Percentiles rank a stretch among this genome's conserved stretches.
Evolutionary conservation across 306 rosid species (phyloP).

Genomic region (Fragaria iinumae): DNA sequence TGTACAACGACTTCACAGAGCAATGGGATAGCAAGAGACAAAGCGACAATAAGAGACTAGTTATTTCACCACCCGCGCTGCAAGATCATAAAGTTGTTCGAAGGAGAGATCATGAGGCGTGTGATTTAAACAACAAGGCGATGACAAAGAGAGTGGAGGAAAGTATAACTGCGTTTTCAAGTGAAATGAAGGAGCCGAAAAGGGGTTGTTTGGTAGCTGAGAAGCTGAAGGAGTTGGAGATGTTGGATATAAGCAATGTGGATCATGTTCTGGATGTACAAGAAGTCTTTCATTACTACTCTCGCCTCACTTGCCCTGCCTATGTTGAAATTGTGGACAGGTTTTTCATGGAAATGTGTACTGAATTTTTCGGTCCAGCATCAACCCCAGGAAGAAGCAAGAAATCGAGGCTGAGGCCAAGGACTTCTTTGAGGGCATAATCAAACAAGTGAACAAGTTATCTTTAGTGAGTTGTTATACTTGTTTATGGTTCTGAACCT

Average conservation of each 20-base stretch:
- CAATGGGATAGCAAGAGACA: constrained; percentile 43
- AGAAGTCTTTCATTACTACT: constrained; percentile 86
- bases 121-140: constrained; percentile 16
- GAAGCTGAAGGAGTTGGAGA: constrained; percentile 78
- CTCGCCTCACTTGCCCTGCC: constrained; percentile 72
- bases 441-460: not conserved
- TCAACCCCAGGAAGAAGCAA: constrained; percentile 31
- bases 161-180: not conserved
- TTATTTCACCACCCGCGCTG: constrained; percentile 21
- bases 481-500: not conserved
- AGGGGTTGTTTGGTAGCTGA: constrained; percentile 43
- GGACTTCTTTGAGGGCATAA: constrained; percentile 32
- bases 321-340: constrained; percentile 81
- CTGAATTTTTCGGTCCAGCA: constrained; percentile 51
- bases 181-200: constrained; percentile 21
- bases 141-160: constrained; percentile 28
- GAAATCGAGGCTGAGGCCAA: constrained; percentile 36
- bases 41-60: constrained; percentile 26
- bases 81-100: constrained; percentile 31
- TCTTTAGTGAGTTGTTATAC: not conserved
- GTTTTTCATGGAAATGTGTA: constrained; percentile 68
- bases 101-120: constrained; percentile 28
- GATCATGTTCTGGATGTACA: constrained; percentile 82
- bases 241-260: constrained; percentile 62
- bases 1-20: constrained; percentile 34